Conservation (phyloP, 495 filamentous ascomycete species). For the Penicillium ochrochloron region DNA sequence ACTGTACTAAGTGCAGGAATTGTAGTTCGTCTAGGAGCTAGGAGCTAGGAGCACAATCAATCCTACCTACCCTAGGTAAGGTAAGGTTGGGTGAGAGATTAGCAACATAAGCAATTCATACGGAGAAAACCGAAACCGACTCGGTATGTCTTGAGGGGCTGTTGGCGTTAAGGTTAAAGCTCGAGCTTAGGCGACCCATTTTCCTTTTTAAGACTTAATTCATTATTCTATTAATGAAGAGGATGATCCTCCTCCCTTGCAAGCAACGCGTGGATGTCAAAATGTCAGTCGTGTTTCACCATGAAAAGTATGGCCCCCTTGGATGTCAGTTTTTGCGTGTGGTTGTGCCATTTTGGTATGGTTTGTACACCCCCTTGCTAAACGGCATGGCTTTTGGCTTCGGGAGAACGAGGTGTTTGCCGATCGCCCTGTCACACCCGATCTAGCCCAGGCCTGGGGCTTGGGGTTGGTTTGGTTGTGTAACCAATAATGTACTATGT, state of each 20-base stretch:
- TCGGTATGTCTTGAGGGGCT: background rate
- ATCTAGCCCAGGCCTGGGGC: background rate
- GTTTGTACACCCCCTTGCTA: background rate
- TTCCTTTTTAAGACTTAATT: background rate
- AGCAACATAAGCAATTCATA: too few relatives aligned
- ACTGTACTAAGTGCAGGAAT: too few relatives aligned
- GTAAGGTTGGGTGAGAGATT: too few relatives aligned
- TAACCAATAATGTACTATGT: background rate
- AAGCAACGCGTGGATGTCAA: conserved; percentile 23
- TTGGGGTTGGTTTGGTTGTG: background rate
- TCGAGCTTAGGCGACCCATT: background rate
- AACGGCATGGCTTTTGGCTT: background rate
- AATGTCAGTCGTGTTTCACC: conserved; percentile 28
- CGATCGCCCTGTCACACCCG: conserved; percentile 6
- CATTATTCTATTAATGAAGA: too few relatives aligned
- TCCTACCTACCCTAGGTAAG: background rate
- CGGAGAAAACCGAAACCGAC: too few relatives aligned
- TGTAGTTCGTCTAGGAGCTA: too few relatives aligned
- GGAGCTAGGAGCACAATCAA: too few relatives aligned
- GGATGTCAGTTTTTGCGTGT: background rate
- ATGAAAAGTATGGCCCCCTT: background rate
- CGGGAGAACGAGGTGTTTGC: background rate
- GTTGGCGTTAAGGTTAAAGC: background rate
- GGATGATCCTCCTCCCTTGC: background rate
- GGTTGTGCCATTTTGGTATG: too few relatives aligned